Base-by-base conservation (phyloP, 164 flowering plant species). In the Aristolochia fimbriata region DNA sequence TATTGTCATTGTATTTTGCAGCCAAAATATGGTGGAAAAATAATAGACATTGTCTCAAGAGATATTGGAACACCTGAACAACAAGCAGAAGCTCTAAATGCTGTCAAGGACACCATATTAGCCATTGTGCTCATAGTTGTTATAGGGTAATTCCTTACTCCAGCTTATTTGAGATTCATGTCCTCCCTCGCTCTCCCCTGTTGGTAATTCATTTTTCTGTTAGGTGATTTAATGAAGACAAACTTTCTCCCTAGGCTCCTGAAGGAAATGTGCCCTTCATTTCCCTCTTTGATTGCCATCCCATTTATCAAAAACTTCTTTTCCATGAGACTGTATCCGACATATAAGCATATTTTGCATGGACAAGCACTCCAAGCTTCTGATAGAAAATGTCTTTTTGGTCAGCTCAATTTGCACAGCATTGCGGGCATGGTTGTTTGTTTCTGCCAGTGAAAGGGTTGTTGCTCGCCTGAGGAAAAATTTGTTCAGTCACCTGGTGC, bases 381-480 rank as follows among this genome's bases (percentile, higher is more conserved):
- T 37, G 43, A 37, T 10, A 37, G 43, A 37, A 22, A 20, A 31
- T 61, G 56, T 11, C 61, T 33, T 61, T 57, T 49, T 61, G 65
- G 72, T 50, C 79, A 92, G 98, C 45, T 84, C 96, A 16, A 16
- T 88, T 47, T 86, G 83, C 70, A 75, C 97, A 51, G 93, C 90
- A 62, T 65, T 91, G 63, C 82, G 94, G 16, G 89, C 97, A 62
- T 94, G 97, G 99, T 59, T 94, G 66, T 94, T 94, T 76, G 66
- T 85, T 62, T 81, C 97, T 60, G 96, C 96, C 15, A 94, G 99
- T 72, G 99, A 94, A 73, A 88, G 93, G 70, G 97, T 91, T 60
- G 99, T 91, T 65, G 97, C 96, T 62, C 77, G 96, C 15, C 64
- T 94, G 65, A 83, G 99, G 65, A 91, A 80, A 76, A 76, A 72